Base-by-base conservation (phyloP, 2,329 filamentous ascomycete species). In the Colletotrichum chrysophilum region DNA sequence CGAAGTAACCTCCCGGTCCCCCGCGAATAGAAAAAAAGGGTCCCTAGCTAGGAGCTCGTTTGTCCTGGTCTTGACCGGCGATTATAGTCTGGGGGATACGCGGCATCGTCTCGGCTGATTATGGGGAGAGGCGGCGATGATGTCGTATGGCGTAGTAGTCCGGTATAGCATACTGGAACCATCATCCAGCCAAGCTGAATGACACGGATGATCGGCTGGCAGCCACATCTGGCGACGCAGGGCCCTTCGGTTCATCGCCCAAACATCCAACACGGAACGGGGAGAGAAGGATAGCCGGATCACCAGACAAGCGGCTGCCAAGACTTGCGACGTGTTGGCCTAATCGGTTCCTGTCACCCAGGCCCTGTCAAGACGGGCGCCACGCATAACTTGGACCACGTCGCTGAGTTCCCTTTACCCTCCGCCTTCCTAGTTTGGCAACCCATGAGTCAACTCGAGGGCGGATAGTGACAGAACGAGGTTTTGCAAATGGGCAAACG, bases 401-500 rank as follows among this genome's bases (percentile, higher is more conserved):
- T 56, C 9, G 36, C 16, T 21, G 56, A 55, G 18, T n/a, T 32
- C 24, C 38, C 38, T 32, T 26, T 26, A 30, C 64, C 36, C 56
- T 55, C 38, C 18, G 18, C 28, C 58, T 43, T 55, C 56, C 69
- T 52, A 18, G 26, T 67, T 26, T 9, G 69, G 73, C 18, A 72
- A 68, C 14, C 34, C 34, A 30, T 58, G 69, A 64, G 32, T 72
- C 56, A 58, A 34, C 55, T 56, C 28, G 56, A 64, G 56, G 34
- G 38, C 9, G 14, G 34, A 34, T 28, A 56, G 30, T 48, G 26
- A 60, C 24, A 56, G 62, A 58, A 7, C 8, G 43, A 55, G 26
- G 64, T 52, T 60, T 69, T 69, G 73, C 24, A 65, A 65, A 60
- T 60, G 28, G 58, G 56, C 28, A 68, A 65, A 75, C 70, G 58